These are phyloP conservation scores for Aspergillus carbonarius DNA, from an alignment of 2,329 filamentous ascomycete genomes.

Conservation along the genomic window DNA sequence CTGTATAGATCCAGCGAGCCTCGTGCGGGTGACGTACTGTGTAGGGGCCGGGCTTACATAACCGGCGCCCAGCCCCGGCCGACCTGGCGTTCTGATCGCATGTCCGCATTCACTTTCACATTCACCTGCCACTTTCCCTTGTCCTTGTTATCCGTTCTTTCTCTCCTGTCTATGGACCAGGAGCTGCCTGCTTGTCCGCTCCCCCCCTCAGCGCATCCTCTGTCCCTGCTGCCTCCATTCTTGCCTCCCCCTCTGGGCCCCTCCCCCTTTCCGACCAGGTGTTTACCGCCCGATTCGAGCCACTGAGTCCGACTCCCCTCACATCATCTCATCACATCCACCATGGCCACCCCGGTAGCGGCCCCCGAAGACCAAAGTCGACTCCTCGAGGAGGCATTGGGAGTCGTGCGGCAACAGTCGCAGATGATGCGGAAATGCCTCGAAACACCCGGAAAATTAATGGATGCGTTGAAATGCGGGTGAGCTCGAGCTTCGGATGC, in stretches of 20 bases:
- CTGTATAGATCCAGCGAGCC: not conserved
- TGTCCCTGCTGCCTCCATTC: constrained; percentile 8
- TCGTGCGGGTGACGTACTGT: not conserved
- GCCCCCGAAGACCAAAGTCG: constrained; percentile 79
- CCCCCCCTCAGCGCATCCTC: constrained; percentile 2
- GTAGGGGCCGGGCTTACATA: constrained; percentile 1
- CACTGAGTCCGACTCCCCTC: constrained; percentile 14
- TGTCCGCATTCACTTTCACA: constrained; percentile 5
- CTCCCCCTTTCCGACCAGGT: constrained; percentile 22
- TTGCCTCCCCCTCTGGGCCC: constrained; percentile 12
- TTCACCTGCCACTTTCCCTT: constrained; percentile 2
- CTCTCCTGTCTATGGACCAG: constrained; percentile 28
- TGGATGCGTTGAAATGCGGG: constrained; percentile 99
- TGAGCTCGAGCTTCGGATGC: constrained; percentile 51
- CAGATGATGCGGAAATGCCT: constrained; percentile 96
- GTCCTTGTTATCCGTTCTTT: constrained; percentile 5
- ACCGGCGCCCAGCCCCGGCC: not conserved
- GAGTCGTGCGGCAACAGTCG: constrained; percentile 95
- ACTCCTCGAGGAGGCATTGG: constrained; percentile 93
- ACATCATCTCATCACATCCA: constrained; percentile 27
- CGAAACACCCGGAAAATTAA: constrained; percentile 95
- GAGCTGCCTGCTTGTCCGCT: constrained; percentile 19
- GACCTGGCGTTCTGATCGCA: constrained; percentile 2
- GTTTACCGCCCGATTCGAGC: constrained; percentile 27
- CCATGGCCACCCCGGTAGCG: constrained; percentile 56